Evolutionary conservation across 495 filamentous ascomycete genomes (phyloP), one percentile per base, ranked within the genome.

Genomic region (Cetradonia linearis): DNA sequence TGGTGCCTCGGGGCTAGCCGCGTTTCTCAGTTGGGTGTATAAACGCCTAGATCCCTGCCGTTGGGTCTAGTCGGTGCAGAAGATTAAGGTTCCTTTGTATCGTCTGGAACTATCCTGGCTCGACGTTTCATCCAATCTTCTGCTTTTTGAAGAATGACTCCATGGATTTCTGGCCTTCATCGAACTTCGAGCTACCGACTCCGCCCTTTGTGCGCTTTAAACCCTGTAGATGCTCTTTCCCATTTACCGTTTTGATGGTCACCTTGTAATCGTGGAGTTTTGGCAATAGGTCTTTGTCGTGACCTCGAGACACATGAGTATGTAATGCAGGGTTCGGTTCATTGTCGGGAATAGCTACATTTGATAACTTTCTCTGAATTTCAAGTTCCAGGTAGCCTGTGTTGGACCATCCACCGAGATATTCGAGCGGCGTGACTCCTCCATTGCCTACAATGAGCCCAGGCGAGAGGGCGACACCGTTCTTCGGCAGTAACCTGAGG

Each of bases 71-170:
- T 11, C 42, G 20, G 20, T 20, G 5, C 25, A 11, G 20, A 20
- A 46, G 9, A 46, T 4, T 46, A 23, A 5, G 3, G 20, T 20
- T n/a, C 1, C 11, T 30, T 5, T 31, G 31, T n/a, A 16, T 20
- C 30, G 49, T 53, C 31, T 53, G 31, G 31, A 20, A 6, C 10
- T 34, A 20, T 25, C 18, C 30, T 13, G 11, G 6, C n/a, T 33
- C 13, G 4, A 16, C 11, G 6, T 30, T 25, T 40, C 53, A 47
- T 60, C 59, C 34, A 14, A 59, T 25, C 56, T 60, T 68, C 6
- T 23, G 68, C 70, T 81, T 80, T 67, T 86, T 85, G 54, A 90
- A 87, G 71, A 94, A 94, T n/a, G 79, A 80, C 13, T 90, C 86
- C 63, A 91, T 75, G 3, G 78, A 87, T 66, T 79, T 80, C 68